Evolutionary conservation across 164 flowering plant species (phyloP), one percentile per base, ranked within the genome.

Genomic region (Berberis thunbergii): DNA sequence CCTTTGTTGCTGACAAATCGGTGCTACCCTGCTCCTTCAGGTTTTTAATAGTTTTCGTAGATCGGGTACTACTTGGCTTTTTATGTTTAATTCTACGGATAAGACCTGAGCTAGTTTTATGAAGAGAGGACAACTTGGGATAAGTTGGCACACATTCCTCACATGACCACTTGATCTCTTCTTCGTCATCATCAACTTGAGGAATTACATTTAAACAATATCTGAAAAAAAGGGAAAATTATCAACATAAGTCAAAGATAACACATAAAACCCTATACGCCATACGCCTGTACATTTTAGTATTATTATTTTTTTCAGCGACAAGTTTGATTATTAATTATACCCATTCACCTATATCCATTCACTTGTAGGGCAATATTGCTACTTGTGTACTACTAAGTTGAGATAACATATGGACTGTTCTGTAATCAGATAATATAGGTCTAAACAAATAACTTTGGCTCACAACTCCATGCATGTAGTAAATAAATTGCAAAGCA

Each of bases 141-240:
- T 43, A 48, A 62, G 61, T 69, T 44, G 70, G 62, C 50, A 48
- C 64, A 73, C 89, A 85, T 45, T 72, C 77, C 55, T 64, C 74
- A 70, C 89, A 85, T 46, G 60, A 54, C 86, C 86, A 85, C 2
- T 9, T 70, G 54, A 77, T 40, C 4, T 52, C 55, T 6, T 3
- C 69, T 40, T 70, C 49, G 43, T 78, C 79, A 45, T 68, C 62
- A 6, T 73, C 68, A 49, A 44, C 41, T 67, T 13, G 43, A 3
- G 83, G 80, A 10, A 73, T 6, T 26, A 8, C 58, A 52, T 74
- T 73, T 48, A 77, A 65, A 64, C 86, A 83, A 68, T 85, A 85
- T 49, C 89, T 85, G 77, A 9, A 64, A 61, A 43, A 53, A 8
- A 56, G 42, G 45, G 2, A 12, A 26, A 7, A 26, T 26, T 26